Evolutionary conservation across 208 protist genomes (phyloP), one percentile per base, ranked within the genome.

Genomic region (Herpetomonas tarakana): DNA sequence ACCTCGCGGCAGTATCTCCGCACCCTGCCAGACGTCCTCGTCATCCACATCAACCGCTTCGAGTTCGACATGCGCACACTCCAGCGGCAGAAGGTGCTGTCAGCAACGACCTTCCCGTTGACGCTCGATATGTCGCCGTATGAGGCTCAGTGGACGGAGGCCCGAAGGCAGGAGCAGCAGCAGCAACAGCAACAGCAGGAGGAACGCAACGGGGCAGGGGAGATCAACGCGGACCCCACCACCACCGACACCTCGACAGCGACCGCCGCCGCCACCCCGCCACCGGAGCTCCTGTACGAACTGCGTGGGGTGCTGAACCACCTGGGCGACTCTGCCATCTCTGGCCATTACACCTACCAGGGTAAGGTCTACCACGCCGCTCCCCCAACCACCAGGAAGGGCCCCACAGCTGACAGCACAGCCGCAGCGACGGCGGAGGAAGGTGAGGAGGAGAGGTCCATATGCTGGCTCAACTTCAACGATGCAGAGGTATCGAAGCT

Each of bases 271-370:
- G 39, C 30, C 3, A 30, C 21, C 3, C 4, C 25, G 27, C 25
- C 44, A 2, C 39, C 16, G 52, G 39, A 24, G 31, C 12, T 12
- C 26, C 38, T 54, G 31, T 94, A 91, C 58, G 71, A 76, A 63
- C 74, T 94, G 29, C 62, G 74, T 21, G 88, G 88, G 25, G 68
- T 94, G 4, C 58, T 94, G 14, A 86, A 91, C 60, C 88, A 94
- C 58, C 53, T 81, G 18, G 84, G 88, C 26, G 71, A 81, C 19
- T 76, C 63, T 2, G 88, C 88, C 3, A 44, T 76, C 1, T 86
- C 70, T 21, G 88, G 88, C 19, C 88, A 94, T 70, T 94, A 94
- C 73, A 91, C 84, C 9, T 94, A 83, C 71, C 62, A 86, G 49
- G 78, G 76, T 2, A 86, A 82, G 60, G 71, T 89, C 4, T 61